Evolutionary conservation across 1,139 yeast species (phyloP).

Genomic region (Spathaspora sp.): DNA sequence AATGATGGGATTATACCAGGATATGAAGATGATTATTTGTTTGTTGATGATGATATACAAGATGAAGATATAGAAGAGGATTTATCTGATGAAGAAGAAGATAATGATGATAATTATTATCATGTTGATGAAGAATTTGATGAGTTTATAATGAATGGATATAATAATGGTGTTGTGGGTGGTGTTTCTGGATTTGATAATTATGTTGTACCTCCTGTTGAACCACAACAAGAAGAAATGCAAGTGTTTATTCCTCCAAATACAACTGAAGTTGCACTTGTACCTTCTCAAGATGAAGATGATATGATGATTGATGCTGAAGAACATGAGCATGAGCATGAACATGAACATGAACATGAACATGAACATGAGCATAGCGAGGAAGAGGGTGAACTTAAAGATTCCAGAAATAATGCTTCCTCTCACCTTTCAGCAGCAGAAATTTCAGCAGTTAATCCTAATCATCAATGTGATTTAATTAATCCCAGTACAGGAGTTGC

Average conservation of each 20-base stretch:
- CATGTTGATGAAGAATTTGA: constrained; percentile 42
- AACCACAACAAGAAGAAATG: background rate
- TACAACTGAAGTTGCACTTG: constrained; percentile 6
- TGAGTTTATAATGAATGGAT: constrained; percentile 25
- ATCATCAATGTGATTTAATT: constrained; percentile 50
- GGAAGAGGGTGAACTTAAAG: background rate
- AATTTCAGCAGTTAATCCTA: constrained; percentile 27
- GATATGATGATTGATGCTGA: constrained; percentile 11
- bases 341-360: background rate
- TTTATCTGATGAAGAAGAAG: constrained; percentile 37
- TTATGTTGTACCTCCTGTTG: background rate
- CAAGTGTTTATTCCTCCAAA: constrained; percentile 7
- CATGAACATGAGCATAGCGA: background rate
- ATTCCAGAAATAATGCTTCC: background rate
- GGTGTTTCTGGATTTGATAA: background rate
- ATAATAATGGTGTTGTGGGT: background rate
- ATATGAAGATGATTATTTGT: constrained; percentile 35
- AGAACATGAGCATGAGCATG: constrained; percentile 5
- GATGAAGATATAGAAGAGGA: constrained; percentile 39
- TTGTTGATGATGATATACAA: constrained; percentile 25
- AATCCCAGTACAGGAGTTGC: constrained; percentile 53
- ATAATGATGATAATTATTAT: constrained; percentile 38
- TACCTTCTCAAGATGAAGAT: constrained; percentile 15
- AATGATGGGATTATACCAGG: constrained; percentile 26
- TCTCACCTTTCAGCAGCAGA: constrained; percentile 21